Percentiles rank a stretch among this genome's conserved stretches.
phyloP scores from a whole-genome alignment of 345 rosid genomes.

The Eucalyptus pauciflora region DNA sequence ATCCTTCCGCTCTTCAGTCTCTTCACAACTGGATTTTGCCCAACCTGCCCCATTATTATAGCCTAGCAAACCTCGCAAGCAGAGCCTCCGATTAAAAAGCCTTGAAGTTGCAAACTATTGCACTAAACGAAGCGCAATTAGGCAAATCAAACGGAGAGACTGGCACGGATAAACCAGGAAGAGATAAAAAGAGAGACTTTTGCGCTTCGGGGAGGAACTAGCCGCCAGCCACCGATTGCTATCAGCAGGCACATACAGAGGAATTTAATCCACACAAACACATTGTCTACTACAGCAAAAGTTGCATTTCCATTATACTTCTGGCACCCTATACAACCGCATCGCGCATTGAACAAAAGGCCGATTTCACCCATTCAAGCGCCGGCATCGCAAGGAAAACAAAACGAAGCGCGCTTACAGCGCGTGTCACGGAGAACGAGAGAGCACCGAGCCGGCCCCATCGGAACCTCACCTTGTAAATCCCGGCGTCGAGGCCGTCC shows the following conservation, averaged over 20 bases:
- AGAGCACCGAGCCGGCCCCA: neutral
- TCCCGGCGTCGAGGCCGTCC: conserved; percentile 67
- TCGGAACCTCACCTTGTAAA: conserved; percentile 44
- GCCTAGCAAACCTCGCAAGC: conserved; percentile 35
- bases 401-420: neutral
- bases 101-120: neutral
- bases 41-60: conserved; percentile 83
- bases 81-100: neutral
- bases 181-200: neutral
- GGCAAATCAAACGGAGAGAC: neutral
- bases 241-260: neutral
- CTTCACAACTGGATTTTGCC: conserved; percentile 74
- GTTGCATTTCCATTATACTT: neutral
- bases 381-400: neutral
- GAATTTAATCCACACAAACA: neutral
- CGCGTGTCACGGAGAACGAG: neutral
- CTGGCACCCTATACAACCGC: neutral
- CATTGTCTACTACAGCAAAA: neutral
- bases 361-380: neutral
- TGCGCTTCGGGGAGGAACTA: neutral
- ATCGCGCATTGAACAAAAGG: neutral
- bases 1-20: conserved; percentile 48
- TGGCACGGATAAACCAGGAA: neutral
- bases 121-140: neutral
- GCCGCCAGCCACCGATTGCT: neutral